Percentiles rank a stretch among this genome's conserved stretches.
Evolutionary conservation across 176 grass and related monocot genomes (phyloP).

Genomic region (Triticum urartu): DNA sequence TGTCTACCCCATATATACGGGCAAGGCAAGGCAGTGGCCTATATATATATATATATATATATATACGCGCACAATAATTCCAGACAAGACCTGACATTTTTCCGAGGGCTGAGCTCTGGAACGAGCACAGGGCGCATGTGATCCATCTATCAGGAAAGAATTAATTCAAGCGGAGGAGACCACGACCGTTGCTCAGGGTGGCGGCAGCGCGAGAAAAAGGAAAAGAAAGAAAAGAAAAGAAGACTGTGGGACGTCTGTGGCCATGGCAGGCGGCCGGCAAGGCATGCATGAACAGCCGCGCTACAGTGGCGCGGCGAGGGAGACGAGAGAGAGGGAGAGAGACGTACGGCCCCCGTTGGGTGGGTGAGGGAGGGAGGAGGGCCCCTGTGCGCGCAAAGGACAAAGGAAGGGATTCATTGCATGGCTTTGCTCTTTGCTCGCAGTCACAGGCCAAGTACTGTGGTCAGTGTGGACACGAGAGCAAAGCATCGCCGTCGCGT

Average conservation of each 20-base stretch:
- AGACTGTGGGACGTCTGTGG: no score
- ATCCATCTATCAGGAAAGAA: constrained; percentile 16
- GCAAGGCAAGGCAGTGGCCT: constrained; percentile 1
- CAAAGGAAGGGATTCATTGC: constrained; percentile 34
- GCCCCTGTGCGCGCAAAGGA: constrained; percentile 19
- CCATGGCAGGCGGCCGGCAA: not conserved
- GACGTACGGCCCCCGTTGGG: not conserved
- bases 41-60: not conserved
- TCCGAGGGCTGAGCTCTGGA: not conserved
- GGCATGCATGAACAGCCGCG: not conserved
- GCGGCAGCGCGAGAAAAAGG: not conserved
- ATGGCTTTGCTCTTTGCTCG: constrained; percentile 40
- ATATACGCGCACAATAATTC: constrained; percentile 31
- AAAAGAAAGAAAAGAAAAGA: not conserved
- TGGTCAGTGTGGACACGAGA: constrained; percentile 21
- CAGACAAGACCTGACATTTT: constrained; percentile 37
- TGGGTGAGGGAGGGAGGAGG: not conserved
- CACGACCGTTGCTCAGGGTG: not conserved
- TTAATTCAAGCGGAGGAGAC: constrained; percentile 1
- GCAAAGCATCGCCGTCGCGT: constrained; percentile 17
- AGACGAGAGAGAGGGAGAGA: not conserved
- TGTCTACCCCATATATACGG: constrained; percentile 25
- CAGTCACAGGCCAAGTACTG: not conserved
- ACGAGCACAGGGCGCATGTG: constrained; percentile 34
- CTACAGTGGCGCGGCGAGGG: constrained; percentile 13